These are phyloP conservation scores for Nigrospora oryzae DNA, from an alignment of 2,329 filamentous ascomycete species.

Conservation along the genomic window DNA sequence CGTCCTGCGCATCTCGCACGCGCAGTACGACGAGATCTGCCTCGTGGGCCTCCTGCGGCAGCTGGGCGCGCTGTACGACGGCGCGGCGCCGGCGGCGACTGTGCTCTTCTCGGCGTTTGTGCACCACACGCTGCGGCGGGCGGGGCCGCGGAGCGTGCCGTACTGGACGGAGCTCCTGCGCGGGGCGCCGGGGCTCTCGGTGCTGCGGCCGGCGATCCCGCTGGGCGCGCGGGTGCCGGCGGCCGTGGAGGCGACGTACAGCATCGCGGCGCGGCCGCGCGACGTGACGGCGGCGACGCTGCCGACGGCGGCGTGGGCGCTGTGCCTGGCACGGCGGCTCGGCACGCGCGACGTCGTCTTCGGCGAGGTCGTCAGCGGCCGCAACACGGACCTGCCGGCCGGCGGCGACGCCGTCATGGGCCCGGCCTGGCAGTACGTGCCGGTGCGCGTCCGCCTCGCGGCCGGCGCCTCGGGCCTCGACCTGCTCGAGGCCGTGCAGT, in stretches of 20 bases:
- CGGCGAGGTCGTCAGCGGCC: constrained; percentile 57
- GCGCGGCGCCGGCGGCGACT: constrained; percentile 17
- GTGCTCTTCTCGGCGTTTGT: constrained; percentile 39
- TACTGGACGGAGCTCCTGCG: constrained; percentile 55
- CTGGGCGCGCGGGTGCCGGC: constrained; percentile 27
- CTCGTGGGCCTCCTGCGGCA: constrained; percentile 53
- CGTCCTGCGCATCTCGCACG: constrained; percentile 56
- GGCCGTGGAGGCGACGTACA: constrained; percentile 30
- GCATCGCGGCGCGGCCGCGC: constrained; percentile 37
- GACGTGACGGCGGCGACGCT: constrained; percentile 56
- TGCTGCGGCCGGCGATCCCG: constrained; percentile 28
- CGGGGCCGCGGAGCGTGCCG: constrained; percentile 39
- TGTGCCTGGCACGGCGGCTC: constrained; percentile 49
- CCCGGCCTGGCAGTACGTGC: constrained; percentile 60
- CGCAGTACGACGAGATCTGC: constrained; percentile 63
- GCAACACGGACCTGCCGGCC: constrained; percentile 48
- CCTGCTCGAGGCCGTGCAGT: constrained; percentile 43
- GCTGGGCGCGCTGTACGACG: constrained; percentile 43
- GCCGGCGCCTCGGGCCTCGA: constrained; percentile 39
- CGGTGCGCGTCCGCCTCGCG: constrained; percentile 50
- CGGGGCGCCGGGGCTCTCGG: constrained; percentile 39
- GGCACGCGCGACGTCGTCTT: constrained; percentile 50
- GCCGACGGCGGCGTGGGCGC: constrained; percentile 59
- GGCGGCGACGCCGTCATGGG: constrained; percentile 53
- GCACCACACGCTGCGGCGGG: constrained; percentile 28